Percentiles rank a stretch among this genome's conserved stretches.
Evolutionary conservation across 768 basidiomycete genomes (phyloP).

Genomic region (Russula sp.): DNA sequence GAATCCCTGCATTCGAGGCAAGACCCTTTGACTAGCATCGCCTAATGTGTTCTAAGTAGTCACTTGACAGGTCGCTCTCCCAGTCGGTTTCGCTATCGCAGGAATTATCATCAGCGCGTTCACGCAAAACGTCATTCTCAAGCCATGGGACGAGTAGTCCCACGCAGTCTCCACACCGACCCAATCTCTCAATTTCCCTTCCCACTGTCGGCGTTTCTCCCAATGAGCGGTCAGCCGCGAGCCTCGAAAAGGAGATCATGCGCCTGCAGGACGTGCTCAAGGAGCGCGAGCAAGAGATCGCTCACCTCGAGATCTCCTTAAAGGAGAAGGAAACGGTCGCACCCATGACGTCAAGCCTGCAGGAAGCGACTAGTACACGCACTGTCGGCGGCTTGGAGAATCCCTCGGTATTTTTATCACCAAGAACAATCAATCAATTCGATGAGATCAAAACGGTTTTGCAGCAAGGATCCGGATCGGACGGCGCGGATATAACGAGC

Average conservation of each 20-base stretch:
- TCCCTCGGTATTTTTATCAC: constrained; percentile 47
- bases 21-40: constrained; percentile 20
- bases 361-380: neutral
- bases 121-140: constrained; percentile 76
- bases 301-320: constrained; percentile 54
- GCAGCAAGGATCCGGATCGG: constrained; percentile 36
- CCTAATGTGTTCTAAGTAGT: constrained; percentile 18
- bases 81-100: constrained; percentile 96
- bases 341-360: neutral
- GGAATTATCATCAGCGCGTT: constrained; percentile 87
- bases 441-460: constrained; percentile 66
- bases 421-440: constrained; percentile 67
- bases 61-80: constrained; percentile 67
- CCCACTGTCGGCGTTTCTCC: constrained; percentile 34
- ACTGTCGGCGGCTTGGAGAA: constrained; percentile 15
- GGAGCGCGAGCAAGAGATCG: constrained; percentile 89
- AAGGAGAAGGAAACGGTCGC: constrained; percentile 33
- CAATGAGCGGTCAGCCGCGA: constrained; percentile 71
- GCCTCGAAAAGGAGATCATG: constrained; percentile 94
- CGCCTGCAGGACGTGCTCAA: constrained; percentile 88
- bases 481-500: constrained; percentile 26
- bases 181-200: constrained; percentile 55
- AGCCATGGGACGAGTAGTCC: constrained; percentile 66
- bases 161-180: constrained; percentile 53
- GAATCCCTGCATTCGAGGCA: constrained; percentile 88